Evolutionary conservation across 441 rosid genomes (phyloP).

Genomic region (Croton setiger): DNA sequence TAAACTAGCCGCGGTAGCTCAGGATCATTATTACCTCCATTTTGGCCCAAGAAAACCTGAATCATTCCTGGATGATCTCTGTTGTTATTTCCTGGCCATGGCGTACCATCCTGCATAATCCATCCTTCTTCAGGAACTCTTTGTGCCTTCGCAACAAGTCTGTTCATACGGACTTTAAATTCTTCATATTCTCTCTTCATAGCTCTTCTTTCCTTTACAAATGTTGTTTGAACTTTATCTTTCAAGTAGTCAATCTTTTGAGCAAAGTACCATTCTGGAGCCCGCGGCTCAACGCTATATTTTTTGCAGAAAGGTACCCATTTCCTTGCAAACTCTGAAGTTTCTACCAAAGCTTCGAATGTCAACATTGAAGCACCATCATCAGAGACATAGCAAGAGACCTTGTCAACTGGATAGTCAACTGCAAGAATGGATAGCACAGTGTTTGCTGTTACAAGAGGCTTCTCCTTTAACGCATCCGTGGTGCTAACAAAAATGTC

Average conservation of each 20-base stretch:
- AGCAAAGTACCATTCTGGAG: slow-evolving; percentile 98
- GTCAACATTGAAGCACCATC: slow-evolving; percentile 99
- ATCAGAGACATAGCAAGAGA: slow-evolving; percentile 94
- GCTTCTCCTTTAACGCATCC: slow-evolving; percentile 96
- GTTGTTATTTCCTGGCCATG: slow-evolving; percentile 99
- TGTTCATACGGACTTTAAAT: slow-evolving; percentile 83
- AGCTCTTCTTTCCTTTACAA: slow-evolving; percentile 98
- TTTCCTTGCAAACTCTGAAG: slow-evolving; percentile 96
- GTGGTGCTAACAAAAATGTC: slow-evolving; percentile 99
- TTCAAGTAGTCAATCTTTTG: slow-evolving; percentile 94
- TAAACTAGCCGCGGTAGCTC: no score
- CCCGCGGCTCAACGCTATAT: slow-evolving; percentile 90
- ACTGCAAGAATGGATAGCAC: slow-evolving; percentile 94
- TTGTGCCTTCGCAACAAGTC: slow-evolving; percentile 88
- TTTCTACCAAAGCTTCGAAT: slow-evolving; percentile 90
- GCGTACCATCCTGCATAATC: slow-evolving; percentile 99
- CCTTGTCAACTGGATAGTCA: slow-evolving; percentile 97
- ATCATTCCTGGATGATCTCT: slow-evolving; percentile 99
- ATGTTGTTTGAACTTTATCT: slow-evolving; percentile 95
- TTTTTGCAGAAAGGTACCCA: slow-evolving; percentile 98
- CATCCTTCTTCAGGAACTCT: slow-evolving; percentile 98
- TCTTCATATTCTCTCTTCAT: slow-evolving; percentile 99
- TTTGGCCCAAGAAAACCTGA: no score
- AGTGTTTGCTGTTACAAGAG: slow-evolving; percentile 97
- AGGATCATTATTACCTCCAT: no score